phyloP scores from a whole-genome alignment of 2,329 filamentous ascomycete genomes.

The Botrytis byssoidea region DNA sequence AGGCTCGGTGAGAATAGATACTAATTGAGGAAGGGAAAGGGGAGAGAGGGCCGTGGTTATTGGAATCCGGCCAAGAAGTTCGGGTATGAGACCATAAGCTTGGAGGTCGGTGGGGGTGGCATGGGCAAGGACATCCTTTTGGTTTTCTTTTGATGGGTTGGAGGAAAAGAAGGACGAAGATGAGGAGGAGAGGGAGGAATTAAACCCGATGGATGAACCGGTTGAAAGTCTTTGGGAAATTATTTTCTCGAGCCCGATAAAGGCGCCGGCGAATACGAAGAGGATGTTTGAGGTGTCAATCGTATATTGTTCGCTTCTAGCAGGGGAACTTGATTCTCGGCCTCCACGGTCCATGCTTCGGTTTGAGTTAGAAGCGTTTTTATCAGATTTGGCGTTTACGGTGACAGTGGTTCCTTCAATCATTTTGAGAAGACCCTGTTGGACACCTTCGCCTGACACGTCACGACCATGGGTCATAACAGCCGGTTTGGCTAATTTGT shows the following conservation, averaged over 20 bases:
- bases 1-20: slow-evolving; percentile 89
- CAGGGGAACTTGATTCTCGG: slow-evolving; percentile 25
- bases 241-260: slow-evolving; percentile 85
- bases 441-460: slow-evolving; percentile 92
- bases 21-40: slow-evolving; percentile 64
- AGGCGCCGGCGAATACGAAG: slow-evolving; percentile 95
- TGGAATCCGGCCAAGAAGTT: slow-evolving; percentile 92
- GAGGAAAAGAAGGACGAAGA: slow-evolving; percentile 1
- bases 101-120: slow-evolving; percentile 75
- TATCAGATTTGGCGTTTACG: slow-evolving; percentile 78
- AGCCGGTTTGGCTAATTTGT: slow-evolving; percentile 91
- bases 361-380: slow-evolving; percentile 20
- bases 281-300: slow-evolving; percentile 95
- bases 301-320: slow-evolving; percentile 54
- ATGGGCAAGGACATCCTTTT: slow-evolving; percentile 44
- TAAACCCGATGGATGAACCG: slow-evolving; percentile 82
- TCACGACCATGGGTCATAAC: slow-evolving; percentile 77
- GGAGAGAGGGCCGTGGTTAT: slow-evolving; percentile 83
- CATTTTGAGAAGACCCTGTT: slow-evolving; percentile 92
- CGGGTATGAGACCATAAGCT: slow-evolving; percentile 86
- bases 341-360: slow-evolving; percentile 28
- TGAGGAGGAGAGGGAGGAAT: slow-evolving; percentile 67
- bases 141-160: slow-evolving; percentile 44
- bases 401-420: slow-evolving; percentile 95
- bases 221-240: slow-evolving; percentile 85